Evolutionary conservation across 192 early-diverging fungal species (phyloP).

Genomic region (Podila clonocystis): DNA sequence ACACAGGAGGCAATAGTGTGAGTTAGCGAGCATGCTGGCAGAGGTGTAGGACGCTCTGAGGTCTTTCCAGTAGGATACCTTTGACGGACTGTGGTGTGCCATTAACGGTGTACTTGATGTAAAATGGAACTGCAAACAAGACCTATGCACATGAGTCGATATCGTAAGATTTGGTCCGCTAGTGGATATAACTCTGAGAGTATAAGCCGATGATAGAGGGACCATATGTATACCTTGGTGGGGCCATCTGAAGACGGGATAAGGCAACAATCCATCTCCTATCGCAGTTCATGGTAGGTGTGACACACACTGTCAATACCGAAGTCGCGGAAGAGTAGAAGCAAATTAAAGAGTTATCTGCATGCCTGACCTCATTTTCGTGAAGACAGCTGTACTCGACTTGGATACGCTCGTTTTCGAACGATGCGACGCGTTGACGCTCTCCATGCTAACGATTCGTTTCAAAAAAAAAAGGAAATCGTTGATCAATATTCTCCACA

Average conservation of each 20-base stretch:
- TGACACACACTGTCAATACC: background rate
- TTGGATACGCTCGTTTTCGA: conserved; percentile 46
- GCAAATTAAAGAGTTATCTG: background rate
- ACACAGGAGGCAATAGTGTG: background rate
- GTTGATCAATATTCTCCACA: background rate
- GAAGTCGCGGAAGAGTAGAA: background rate
- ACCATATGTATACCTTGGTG: conserved; percentile 24
- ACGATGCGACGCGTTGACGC: conserved; percentile 24
- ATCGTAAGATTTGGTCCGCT: too few relatives aligned
- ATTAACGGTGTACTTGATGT: conserved; percentile 5
- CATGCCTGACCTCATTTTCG: conserved; percentile 14
- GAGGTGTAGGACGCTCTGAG: too few relatives aligned
- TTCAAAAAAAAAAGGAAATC: background rate
- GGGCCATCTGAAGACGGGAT: conserved; percentile 33
- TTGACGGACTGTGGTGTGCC: conserved; percentile 13
- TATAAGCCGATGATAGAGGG: background rate
- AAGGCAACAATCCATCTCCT: conserved; percentile 48
- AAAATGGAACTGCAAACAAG: conserved; percentile 42
- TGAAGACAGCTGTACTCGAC: conserved; percentile 39
- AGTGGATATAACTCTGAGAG: too few relatives aligned
- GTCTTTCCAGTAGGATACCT: background rate
- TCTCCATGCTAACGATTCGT: conserved; percentile 19
- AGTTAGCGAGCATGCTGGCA: too few relatives aligned
- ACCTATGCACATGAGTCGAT: conserved; percentile 6
- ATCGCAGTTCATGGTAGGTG: background rate